Base-by-base conservation (phyloP, 371 early-diverging fungal genomes). In the Vairimorpha apis region DNA sequence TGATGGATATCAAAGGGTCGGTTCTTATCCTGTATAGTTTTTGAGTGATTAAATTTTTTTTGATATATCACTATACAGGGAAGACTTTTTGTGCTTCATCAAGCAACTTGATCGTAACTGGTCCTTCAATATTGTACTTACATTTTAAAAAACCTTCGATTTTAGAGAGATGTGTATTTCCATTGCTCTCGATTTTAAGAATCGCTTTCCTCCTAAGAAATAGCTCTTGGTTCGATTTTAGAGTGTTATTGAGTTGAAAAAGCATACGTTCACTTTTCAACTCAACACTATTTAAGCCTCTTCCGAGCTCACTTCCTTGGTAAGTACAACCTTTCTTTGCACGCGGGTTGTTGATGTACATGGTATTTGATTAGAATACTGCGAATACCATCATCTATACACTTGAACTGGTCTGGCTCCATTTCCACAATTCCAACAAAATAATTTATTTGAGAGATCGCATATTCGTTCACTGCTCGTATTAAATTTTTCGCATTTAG, bases 241-340 rank as follows among this genome's bases (percentile, higher is more conserved):
- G 41, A 8, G 41, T 41, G 14, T 41, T 41, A 41, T 8, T 14
- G 14, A 49, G 49, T 53, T 67, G 47, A 14, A 58, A 29, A 12
- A 67, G 37, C 55, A 67, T 67, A 27, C 32, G 23, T 30, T 67
- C 67, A 41, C 67, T 67, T 23, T 23, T 67, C 7, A 14, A 25
- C 29, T 51, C 67, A 4, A 67, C 51, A 45, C 47, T 55, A 18
- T 10, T 2, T 4, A 67, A 63, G 7, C 62, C 67, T 32, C 67
- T 30, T 67, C 67, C 67, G 12, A 67, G 25, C 35, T 67, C 29
- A 29, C 21, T 49, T 16, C 67, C 21, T 5, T 10, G 49, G n/a
- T 21, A 49, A n/a, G 21, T 49, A 49, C 49, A 49, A 49, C n/a
- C 49, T 49, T 21, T 49, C 49, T 21, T 10, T 49, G 18, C 49